A percentile compares a stretch with the other conserved stretches of the same genome.
Conservation (phyloP, 306 rosid genomes). For the Dalbergia oliveri region DNA sequence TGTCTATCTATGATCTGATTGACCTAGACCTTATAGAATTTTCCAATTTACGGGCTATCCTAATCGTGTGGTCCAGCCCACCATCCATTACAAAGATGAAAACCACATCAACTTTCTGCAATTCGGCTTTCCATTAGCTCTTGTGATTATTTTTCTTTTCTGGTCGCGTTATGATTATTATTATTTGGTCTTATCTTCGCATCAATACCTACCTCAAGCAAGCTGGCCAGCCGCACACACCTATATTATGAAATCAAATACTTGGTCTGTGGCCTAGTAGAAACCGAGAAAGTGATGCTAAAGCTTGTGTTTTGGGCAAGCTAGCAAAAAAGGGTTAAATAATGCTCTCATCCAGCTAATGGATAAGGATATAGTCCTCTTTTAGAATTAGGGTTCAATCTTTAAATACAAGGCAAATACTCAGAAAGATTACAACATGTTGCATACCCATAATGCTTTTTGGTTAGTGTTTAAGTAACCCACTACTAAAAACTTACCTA, state of each 20-base stretch:
- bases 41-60: background rate
- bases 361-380: constrained; percentile 43
- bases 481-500: too few relatives aligned
- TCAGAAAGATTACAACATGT: constrained; percentile 1
- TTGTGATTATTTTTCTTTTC: background rate
- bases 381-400: constrained; percentile 40
- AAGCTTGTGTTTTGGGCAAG: constrained; percentile 33
- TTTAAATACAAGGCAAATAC: constrained; percentile 51
- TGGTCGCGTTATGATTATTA: background rate
- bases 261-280: constrained; percentile 1
- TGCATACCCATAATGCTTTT: constrained; percentile 42
- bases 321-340: background rate
- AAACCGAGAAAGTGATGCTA: constrained; percentile 35
- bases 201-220: constrained; percentile 37
- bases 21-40: background rate
- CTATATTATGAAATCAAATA: constrained; percentile 25
- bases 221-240: constrained; percentile 28
- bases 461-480: constrained; percentile 42
- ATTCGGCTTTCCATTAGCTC: background rate
- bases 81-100: background rate
- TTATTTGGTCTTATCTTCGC: constrained; percentile 16
- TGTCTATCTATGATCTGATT: background rate
- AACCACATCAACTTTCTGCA: background rate
- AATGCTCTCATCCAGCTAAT: background rate
- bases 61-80: constrained; percentile 45